These are phyloP conservation scores for Claviceps pazoutovae DNA, from an alignment of 2,329 filamentous ascomycete species.

Conservation along the genomic window DNA sequence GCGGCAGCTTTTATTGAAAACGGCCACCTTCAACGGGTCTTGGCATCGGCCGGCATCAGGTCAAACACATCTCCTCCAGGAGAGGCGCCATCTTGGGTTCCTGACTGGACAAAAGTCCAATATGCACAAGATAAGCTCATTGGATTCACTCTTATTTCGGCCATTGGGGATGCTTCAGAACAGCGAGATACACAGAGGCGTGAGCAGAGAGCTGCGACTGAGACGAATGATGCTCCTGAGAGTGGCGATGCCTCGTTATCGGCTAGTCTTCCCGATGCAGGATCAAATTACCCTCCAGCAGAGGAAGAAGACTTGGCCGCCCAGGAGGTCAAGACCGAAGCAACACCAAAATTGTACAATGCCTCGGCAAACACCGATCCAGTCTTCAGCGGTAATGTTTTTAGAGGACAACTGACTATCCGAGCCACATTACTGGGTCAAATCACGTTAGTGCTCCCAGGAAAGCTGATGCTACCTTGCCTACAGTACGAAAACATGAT, in stretches of 20 bases:
- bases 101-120: constrained; percentile 5
- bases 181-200: background rate
- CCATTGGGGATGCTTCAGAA: background rate
- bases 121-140: constrained; percentile 3
- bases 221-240: background rate
- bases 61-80: background rate
- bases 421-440: background rate
- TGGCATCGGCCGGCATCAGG: constrained; percentile 4
- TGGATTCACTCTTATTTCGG: background rate
- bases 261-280: background rate
- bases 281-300: background rate
- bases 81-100: constrained; percentile 5
- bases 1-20: constrained; percentile 4
- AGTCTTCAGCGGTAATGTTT: background rate
- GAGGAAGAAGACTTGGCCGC: background rate
- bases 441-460: constrained; percentile 1
- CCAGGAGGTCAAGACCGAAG: background rate
- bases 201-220: background rate
- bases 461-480: constrained; percentile 2
- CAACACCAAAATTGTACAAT: constrained; percentile 2
- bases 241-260: no score
- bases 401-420: background rate
- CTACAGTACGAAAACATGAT: constrained; percentile 2
- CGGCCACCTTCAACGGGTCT: constrained; percentile 1
- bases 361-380: background rate